Base-by-base conservation (phyloP, 2,329 filamentous ascomycete species). In the Apiospora saccharicola region DNA sequence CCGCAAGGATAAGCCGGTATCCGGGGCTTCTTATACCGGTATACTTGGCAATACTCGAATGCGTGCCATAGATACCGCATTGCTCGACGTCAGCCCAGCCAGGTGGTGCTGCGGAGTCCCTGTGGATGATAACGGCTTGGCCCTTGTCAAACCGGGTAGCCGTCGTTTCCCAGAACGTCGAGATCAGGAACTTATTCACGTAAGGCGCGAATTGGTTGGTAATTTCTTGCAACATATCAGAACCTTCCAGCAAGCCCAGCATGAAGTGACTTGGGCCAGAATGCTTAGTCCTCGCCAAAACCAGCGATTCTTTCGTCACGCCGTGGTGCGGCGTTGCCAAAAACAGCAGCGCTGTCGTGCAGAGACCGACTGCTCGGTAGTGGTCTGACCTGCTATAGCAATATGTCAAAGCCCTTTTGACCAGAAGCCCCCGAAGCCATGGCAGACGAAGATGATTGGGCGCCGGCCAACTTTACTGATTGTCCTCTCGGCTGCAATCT, bases 361-460 rank as follows among this genome's bases (percentile, higher is more conserved):
- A 73, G n/a, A 68, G 72, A 46, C 44, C 72, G 14, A 72, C 53
- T 3, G 72, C 72, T 26, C 72, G 71, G 14, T 72, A 61, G 22
- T 73, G 72, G n/a, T 72, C 72, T 70, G 41, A 67, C 67, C 41
- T 49, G 57, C 22, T 72, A 61, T 72, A 61, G 6, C 71, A 73
- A 51, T 70, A 72, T 34, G 71, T 57, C 16, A 73, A 61, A n/a
- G 72, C 71, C 6, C 72, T 69, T 46, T 73, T 73, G 5, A 72
- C 72, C 19, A 73, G 16, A 3, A 73, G 72, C 2, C 72, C 72
- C 72, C 72, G 46, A 73, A 72, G 7, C 70, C 71, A 46, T 73
- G 72, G 24, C 72, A 72, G 34, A 73, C 12, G 16, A 73, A 73
- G 12, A 73, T 8, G 1, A 49, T 49, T 1, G 47, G 47, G 24